Conservation (phyloP, 176 grass and related monocot genomes). For the Triticum monococcum region DNA sequence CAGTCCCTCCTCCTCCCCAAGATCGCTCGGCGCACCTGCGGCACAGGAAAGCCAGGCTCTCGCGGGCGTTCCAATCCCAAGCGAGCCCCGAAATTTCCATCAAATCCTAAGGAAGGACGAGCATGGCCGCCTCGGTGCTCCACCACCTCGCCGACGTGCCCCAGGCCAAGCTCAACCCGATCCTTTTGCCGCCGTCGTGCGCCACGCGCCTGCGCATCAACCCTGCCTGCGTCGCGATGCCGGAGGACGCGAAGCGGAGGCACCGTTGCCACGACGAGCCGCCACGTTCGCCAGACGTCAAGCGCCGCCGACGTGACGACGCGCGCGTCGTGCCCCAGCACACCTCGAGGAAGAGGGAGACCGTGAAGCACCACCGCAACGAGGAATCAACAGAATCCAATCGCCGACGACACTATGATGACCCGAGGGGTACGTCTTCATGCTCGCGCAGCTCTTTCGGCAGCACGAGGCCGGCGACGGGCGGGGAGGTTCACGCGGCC, state of each 20-base stretch:
- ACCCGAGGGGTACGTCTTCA: background rate
- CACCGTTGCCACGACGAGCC: background rate
- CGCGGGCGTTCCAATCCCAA: too few species aligned
- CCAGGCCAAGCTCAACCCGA: background rate
- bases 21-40: too few species aligned
- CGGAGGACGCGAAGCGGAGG: background rate
- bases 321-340: background rate
- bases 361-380: background rate
- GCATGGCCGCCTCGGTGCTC: constrained; percentile 1
- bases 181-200: too few species aligned
- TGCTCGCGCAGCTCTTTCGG: background rate
- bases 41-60: too few species aligned
- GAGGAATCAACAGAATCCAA: background rate
- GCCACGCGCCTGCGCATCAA: background rate
- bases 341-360: constrained; percentile 12
- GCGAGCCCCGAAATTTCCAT: background rate
- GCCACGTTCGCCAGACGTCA: background rate
- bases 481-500: background rate
- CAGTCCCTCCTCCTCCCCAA: background rate
- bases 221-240: background rate
- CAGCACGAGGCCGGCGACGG: background rate
- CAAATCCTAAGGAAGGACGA: background rate
- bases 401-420: background rate
- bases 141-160: background rate
- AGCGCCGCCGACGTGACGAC: background rate